phyloP scores from a whole-genome alignment of 2,329 filamentous ascomycete genomes.

The Pyricularia pennisetigena region DNA sequence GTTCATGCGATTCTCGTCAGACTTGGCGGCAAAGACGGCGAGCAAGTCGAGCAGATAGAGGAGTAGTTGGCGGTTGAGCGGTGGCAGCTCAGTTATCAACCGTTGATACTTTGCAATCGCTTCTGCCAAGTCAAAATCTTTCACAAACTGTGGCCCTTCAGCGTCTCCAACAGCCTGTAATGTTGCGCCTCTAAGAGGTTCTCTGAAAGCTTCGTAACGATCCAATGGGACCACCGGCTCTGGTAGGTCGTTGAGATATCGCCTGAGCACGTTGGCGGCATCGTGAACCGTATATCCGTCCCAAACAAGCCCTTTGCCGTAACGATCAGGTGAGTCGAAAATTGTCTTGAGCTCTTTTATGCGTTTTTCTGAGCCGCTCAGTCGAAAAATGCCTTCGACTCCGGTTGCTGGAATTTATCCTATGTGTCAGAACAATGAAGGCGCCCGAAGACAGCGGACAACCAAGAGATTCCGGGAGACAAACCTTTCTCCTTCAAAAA shows the following conservation, averaged over 20 bases:
- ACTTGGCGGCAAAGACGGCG: conserved; percentile 94
- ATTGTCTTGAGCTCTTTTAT: conserved; percentile 91
- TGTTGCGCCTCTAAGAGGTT: conserved; percentile 63
- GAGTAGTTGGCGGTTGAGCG: conserved; percentile 84
- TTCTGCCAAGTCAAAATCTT: conserved; percentile 61
- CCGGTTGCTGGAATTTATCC: conserved; percentile 59
- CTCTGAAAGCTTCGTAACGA: conserved; percentile 83
- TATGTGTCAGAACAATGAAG: not conserved
- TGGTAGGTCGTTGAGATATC: conserved; percentile 92
- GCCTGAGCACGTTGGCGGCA: conserved; percentile 88
- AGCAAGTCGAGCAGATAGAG: conserved; percentile 93
- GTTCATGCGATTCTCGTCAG: conserved; percentile 95
- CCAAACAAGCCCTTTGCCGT: conserved; percentile 95
- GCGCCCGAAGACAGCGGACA: not conserved
- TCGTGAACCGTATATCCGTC: conserved; percentile 97
- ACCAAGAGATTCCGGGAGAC: conserved; percentile 13
- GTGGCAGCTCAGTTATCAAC: conserved; percentile 86
- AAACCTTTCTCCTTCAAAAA: conserved; percentile 96
- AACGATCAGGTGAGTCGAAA: conserved; percentile 91
- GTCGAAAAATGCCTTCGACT: conserved; percentile 90
- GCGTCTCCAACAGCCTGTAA: conserved; percentile 64
- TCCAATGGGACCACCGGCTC: conserved; percentile 94
- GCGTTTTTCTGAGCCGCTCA: conserved; percentile 92
- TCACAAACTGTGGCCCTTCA: conserved; percentile 59
- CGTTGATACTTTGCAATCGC: conserved; percentile 80